Evolutionary conservation across 345 rosid species (phyloP), one percentile per base, ranked within the genome.

Genomic region (Aquilaria yunnanensis): DNA sequence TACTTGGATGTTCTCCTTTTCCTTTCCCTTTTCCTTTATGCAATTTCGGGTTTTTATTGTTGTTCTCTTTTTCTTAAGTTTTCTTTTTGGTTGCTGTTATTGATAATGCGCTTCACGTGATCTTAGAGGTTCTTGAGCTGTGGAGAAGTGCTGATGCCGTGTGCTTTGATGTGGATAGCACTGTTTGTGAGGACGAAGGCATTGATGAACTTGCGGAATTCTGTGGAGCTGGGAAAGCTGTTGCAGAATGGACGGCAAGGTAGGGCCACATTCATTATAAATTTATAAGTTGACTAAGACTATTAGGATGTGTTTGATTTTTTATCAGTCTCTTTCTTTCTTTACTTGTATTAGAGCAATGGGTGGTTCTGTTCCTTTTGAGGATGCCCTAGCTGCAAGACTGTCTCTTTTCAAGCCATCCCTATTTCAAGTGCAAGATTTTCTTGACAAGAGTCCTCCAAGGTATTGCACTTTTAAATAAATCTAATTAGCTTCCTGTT

Each of bases 121-220:
- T 50, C 37, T 11, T 76, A 93, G 98, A 85, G 75, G 72, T 83
- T 71, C 85, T 88, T 69, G 78, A 80, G 66, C 79, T 83, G 37
- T 93, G 98, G 98, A 70, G 80, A 82, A 74, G 56, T 70, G 88
- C 80, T 47, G 80, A 83, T 74, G 96, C 88, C 1, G 97, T 93
- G 57, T 93, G 97, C 78, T 90, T 93, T 57, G 99, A 93, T 77
- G 99, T 93, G 73, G 99, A 93, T 81, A 90, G 99, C 80, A 93
- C 99, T 6, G 99, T 90, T 30, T 93, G 99, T 64, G 58, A 80
- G 57, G 97, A 93, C 70, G 98, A 93, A 82, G 98, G 98, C 49
- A 90, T 93, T 48, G 97, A 93, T 70, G 97, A 93, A 72, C 89
- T 93, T 70, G 99, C 99, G 0, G 99, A 93, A 54, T 93, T 88